Evolutionary conservation across 257 asterid species (phyloP).

Genomic region (Echites panduratus): DNA sequence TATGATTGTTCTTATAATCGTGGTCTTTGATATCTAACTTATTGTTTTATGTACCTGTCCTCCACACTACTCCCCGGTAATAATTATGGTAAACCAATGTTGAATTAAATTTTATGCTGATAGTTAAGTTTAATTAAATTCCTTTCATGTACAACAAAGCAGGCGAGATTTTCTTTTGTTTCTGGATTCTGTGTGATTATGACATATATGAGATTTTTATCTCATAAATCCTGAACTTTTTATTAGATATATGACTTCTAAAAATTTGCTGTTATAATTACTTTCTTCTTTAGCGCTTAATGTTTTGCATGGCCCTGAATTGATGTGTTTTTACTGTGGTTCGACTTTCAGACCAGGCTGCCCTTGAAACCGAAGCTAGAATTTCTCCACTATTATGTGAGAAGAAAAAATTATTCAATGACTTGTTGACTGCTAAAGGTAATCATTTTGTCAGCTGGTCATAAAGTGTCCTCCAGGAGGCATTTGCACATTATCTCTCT

Average conservation of each 20-base stretch:
- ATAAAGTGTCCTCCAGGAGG: slow-evolving; percentile 18
- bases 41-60: background rate
- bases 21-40: background rate
- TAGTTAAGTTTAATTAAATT: background rate
- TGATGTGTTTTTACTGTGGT: background rate
- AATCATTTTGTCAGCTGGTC: slow-evolving; percentile 1
- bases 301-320: background rate
- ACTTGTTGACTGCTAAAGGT: slow-evolving; percentile 92
- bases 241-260: background rate
- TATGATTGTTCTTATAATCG: background rate
- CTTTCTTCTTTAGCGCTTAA: slow-evolving; percentile 1
- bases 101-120: background rate
- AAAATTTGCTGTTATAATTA: background rate
- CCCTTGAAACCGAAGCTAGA: slow-evolving; percentile 91
- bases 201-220: background rate
- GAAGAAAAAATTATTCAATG: slow-evolving; percentile 84
- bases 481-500: background rate
- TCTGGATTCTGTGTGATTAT: background rate
- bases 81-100: background rate
- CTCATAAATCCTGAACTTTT: background rate
- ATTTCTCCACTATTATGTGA: slow-evolving; percentile 76
- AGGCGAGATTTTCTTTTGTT: background rate
- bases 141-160: background rate
- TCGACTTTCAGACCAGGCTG: slow-evolving; percentile 70
- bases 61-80: background rate